Evolutionary conservation across 257 asterid genomes (phyloP).

Genomic region (Solanum chmielewskii): DNA sequence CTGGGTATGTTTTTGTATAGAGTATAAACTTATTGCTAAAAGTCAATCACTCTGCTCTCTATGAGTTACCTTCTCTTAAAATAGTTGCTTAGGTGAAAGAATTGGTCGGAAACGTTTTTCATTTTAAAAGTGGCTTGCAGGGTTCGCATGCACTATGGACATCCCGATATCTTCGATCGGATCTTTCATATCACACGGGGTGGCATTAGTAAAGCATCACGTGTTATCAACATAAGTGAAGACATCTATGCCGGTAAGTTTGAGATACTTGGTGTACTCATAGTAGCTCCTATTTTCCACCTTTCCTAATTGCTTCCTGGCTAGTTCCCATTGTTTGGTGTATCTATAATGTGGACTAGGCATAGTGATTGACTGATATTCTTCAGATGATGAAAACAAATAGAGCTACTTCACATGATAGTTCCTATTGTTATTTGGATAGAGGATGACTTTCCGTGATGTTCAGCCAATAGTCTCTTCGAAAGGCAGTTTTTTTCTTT

Average conservation of each 20-base stretch:
- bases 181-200: constrained; percentile 94
- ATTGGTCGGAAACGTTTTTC: not conserved
- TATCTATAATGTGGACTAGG: not conserved
- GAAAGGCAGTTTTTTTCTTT: not conserved
- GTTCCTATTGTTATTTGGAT: not conserved
- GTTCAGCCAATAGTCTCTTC: not conserved
- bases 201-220: constrained; percentile 96
- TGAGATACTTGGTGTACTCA: not conserved
- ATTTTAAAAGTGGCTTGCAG: constrained; percentile 26
- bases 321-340: not conserved
- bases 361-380: not conserved
- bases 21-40: not conserved
- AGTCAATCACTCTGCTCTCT: not conserved
- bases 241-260: constrained; percentile 82
- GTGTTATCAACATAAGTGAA: constrained; percentile 94
- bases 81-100: not conserved
- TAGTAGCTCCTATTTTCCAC: not conserved
- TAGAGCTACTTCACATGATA: not conserved
- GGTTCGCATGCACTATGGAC: constrained; percentile 99
- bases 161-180: constrained; percentile 96
- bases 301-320: not conserved
- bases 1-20: not conserved
- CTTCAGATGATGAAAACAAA: not conserved
- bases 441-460: not conserved
- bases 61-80: not conserved